These are phyloP conservation scores for Fabrea salina DNA, from an alignment of 169 alveolate species.

Conservation along the genomic window DNA sequence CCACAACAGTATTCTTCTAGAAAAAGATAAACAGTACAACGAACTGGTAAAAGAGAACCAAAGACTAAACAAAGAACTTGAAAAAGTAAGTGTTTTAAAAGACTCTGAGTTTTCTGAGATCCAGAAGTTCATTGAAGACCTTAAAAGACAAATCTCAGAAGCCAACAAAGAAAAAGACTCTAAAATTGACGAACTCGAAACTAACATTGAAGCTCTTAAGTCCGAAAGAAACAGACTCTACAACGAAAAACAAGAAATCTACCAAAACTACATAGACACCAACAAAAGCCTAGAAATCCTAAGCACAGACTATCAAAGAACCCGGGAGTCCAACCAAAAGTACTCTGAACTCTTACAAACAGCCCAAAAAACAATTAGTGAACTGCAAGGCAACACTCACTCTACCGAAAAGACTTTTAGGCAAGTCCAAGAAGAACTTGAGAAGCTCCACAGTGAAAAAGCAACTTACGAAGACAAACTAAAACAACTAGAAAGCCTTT, in stretches of 20 bases:
- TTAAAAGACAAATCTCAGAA: conserved; percentile 38
- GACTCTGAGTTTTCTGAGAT: too few species aligned
- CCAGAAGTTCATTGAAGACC: conserved; percentile 41
- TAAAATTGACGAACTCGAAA: too few species aligned
- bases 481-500: too few species aligned
- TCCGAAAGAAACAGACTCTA: conserved; percentile 40
- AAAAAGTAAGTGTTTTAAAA: too few species aligned
- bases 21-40: too few species aligned
- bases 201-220: too few species aligned
- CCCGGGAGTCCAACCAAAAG: conserved; percentile 51
- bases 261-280: conserved; percentile 43
- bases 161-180: conserved; percentile 38
- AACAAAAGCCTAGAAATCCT: conserved; percentile 43
- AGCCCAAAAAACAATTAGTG: conserved; percentile 44
- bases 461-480: too few species aligned
- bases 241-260: conserved; percentile 34
- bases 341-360: conserved; percentile 50
- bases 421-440: conserved; percentile 41
- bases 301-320: conserved; percentile 26
- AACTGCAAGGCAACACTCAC: conserved; percentile 47
- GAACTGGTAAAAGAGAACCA: too few species aligned
- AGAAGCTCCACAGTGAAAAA: too few species aligned
- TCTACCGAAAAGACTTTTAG: conserved; percentile 54
- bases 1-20: too few species aligned
- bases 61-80: too few species aligned